Base-by-base conservation (phyloP, 352 stramenopile genomes). In the Phytopythium montanum region DNA sequence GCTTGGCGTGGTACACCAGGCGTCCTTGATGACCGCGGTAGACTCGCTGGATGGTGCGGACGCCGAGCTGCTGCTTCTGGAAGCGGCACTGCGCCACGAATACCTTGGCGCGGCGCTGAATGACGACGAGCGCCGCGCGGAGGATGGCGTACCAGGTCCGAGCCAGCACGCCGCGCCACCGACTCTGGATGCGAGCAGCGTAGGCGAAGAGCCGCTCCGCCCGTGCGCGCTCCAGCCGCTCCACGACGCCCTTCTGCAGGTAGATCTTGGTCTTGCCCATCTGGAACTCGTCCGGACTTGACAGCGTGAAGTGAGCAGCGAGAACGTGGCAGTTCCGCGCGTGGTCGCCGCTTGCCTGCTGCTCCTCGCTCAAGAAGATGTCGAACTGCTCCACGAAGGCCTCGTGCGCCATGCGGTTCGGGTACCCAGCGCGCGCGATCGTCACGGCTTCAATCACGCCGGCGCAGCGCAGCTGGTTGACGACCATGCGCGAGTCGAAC, bases 181-280 rank as follows among this genome's bases (percentile, higher is more conserved):
- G 69, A 7, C 73, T 79, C 57, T 92, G 81, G 57, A 92, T 92
- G 9, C 62, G 52, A 25, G 81, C 79, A 6, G 75, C 81, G 34
- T 76, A 87, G 3, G 70, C 71, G 54, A 87, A 92, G 12, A 92
- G 67, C 54, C 87, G 85, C 59, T 86, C 67, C 3, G 81, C 81
- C 39, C 84, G 85, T 10, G 69, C 69, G 6, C 76, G 70, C 57
- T 93, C 83, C 7, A 93, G 68, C 23, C 71, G 80, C 52, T 92
- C 83, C 5, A 92, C 70, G 28, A 95, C 76, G 26, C 85, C 85
- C 46, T 90, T 82, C 53, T 93, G 83, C n/a, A 95, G 68, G 69
- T 93, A 95, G 51, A 95, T 92, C 67, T 93, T 93, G 23, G 81
- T 90, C 63, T 75, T 72, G 9, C 85, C 85, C 78, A 95, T 89